Evolutionary conservation across 768 basidiomycete genomes (phyloP).

Genomic region (Multifurca ochricompacta): DNA sequence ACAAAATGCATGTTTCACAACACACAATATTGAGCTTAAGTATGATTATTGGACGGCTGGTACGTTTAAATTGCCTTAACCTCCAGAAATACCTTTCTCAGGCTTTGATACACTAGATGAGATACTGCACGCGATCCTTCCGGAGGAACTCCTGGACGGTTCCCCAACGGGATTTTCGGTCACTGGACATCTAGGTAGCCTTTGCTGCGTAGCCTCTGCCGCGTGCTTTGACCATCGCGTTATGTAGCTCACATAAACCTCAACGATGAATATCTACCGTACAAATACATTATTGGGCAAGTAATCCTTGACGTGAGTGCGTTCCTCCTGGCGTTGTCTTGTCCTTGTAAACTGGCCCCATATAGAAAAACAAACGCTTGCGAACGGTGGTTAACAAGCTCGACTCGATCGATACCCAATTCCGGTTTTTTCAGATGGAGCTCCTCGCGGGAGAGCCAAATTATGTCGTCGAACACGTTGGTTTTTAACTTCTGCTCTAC

Average conservation of each 20-base stretch:
- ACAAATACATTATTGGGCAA: conserved; percentile 85
- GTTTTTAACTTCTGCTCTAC: conserved; percentile 23
- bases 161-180: conserved; percentile 83
- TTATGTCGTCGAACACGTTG: conserved; percentile 79
- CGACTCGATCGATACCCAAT: conserved; percentile 74
- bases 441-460: conserved; percentile 86
- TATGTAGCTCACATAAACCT: conserved; percentile 83
- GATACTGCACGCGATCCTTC: conserved; percentile 74
- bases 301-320: conserved; percentile 78
- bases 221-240: neutral
- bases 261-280: conserved; percentile 83
- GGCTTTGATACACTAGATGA: conserved; percentile 51
- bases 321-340: neutral
- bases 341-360: neutral
- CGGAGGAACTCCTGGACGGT: conserved; percentile 65
- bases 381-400: conserved; percentile 95
- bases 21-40: conserved; percentile 54
- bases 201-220: conserved; percentile 2
- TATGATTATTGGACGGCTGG: conserved; percentile 90
- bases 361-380: conserved; percentile 83
- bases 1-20: conserved; percentile 49
- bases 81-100: neutral
- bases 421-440: conserved; percentile 96
- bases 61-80: conserved; percentile 27
- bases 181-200: conserved; percentile 87